These are phyloP conservation scores for Xylaria polymorpha DNA, from an alignment of 2,329 filamentous ascomycete species.

Conservation along the genomic window DNA sequence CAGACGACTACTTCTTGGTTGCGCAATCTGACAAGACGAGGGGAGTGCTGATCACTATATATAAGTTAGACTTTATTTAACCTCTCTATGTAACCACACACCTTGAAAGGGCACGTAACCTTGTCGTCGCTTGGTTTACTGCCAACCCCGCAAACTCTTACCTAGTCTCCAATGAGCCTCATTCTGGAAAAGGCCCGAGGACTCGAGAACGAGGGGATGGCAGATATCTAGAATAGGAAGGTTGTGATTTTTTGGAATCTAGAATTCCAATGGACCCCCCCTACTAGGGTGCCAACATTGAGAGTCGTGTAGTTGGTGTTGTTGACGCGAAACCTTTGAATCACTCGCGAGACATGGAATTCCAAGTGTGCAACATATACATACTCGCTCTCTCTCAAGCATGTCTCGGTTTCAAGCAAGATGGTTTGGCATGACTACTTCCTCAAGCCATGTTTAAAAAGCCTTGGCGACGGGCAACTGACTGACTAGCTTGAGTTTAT, in stretches of 20 bases:
- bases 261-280: no score
- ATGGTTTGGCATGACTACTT: not conserved
- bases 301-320: constrained; percentile 10
- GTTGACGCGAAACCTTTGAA: not conserved
- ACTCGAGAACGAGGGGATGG: not conserved
- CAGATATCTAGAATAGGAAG: not conserved
- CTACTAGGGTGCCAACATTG: not conserved
- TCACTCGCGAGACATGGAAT: not conserved
- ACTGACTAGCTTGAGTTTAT: not conserved
- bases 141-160: not conserved
- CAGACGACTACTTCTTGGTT: constrained; percentile 3
- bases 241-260: not conserved
- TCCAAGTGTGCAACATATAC: constrained; percentile 1
- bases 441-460: no score
- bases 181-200: not conserved
- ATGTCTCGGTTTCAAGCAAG: not conserved
- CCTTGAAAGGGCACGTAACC: not conserved
- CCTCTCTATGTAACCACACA: not conserved
- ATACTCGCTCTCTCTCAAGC: not conserved
- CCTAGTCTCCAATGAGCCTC: constrained; percentile 7
- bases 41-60: constrained; percentile 4
- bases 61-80: not conserved
- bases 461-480: not conserved
- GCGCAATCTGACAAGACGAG: not conserved
- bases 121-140: not conserved